phyloP scores from a whole-genome alignment of 768 basidiomycete genomes.

The Russula virescens region DNA sequence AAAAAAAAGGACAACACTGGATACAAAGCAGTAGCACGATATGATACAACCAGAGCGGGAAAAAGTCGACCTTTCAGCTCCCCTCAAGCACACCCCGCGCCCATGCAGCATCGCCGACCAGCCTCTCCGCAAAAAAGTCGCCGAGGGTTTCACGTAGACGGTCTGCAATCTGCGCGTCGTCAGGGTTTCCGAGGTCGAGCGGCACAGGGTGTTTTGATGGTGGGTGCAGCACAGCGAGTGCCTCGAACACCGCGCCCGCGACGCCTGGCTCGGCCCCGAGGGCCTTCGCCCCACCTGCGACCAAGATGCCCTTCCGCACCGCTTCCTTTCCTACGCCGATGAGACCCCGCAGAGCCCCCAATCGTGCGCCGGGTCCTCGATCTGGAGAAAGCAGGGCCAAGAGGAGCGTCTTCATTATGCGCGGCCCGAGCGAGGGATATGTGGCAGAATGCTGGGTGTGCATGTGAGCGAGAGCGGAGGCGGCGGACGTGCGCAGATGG shows the following conservation, averaged over 20 bases:
- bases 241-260: constrained; percentile 58
- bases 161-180: constrained; percentile 42
- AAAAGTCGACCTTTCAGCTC: constrained; percentile 1
- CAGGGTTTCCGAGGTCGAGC: constrained; percentile 43
- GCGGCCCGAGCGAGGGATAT: constrained; percentile 79
- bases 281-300: constrained; percentile 71
- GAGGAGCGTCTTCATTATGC: constrained; percentile 91
- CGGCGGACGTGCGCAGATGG: constrained; percentile 71
- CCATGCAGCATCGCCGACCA: constrained; percentile 59
- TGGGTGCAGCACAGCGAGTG: constrained; percentile 53
- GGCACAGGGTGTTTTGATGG: constrained; percentile 54
- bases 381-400: constrained; percentile 71
- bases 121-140: constrained; percentile 51
- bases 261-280: constrained; percentile 59
- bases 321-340: constrained; percentile 83
- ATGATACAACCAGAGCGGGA: constrained; percentile 6
- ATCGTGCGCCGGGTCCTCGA: constrained; percentile 74
- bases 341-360: constrained; percentile 86
- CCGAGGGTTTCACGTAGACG: constrained; percentile 54
- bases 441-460: constrained; percentile 81
- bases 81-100: constrained; percentile 47
- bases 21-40: constrained; percentile 8
- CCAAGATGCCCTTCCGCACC: constrained; percentile 73
- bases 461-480: constrained; percentile 78
- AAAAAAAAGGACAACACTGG: background rate